A percentile compares a stretch with the other conserved stretches of the same genome.
Conservation (phyloP, 805 yeast species). For the Blastobotrys parvus region DNA sequence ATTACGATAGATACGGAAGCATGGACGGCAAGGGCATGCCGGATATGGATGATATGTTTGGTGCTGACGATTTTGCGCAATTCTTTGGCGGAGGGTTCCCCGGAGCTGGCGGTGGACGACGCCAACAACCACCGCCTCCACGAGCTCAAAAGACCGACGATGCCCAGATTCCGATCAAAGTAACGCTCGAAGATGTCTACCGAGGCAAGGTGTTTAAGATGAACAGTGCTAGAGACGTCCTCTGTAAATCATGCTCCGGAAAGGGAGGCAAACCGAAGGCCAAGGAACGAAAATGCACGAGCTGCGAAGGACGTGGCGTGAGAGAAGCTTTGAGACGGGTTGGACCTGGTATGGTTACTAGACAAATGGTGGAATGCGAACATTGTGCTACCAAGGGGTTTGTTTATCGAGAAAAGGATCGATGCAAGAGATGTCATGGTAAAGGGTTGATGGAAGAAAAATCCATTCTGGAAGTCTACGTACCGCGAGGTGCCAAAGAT, state of each 20-base stretch:
- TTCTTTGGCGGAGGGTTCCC: constrained; percentile 5
- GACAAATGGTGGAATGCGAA: constrained; percentile 51
- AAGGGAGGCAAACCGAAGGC: constrained; percentile 63
- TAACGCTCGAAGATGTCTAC: constrained; percentile 66
- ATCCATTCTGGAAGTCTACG: constrained; percentile 66
- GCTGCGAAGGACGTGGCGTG: constrained; percentile 68
- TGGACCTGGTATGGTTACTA: constrained; percentile 69
- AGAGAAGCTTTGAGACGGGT: constrained; percentile 52
- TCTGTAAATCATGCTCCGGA: constrained; percentile 71
- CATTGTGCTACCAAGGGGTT: constrained; percentile 68
- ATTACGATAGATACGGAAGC: constrained; percentile 30
- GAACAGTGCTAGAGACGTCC: constrained; percentile 58
- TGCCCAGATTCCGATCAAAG: constrained; percentile 55
- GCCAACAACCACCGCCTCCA: constrained; percentile 8
- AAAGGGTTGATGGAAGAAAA: constrained; percentile 51
- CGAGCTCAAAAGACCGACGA: constrained; percentile 42
- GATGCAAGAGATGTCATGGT: constrained; percentile 73
- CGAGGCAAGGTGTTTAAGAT: constrained; percentile 75
- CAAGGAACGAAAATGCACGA: constrained; percentile 44
- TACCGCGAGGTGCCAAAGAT: constrained; percentile 60
- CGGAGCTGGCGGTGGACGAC: constrained; percentile 2
- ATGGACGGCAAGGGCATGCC: constrained; percentile 32
- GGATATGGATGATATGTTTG: constrained; percentile 37
- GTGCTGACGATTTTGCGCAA: constrained; percentile 59
- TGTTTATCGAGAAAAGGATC: constrained; percentile 52